These are phyloP conservation scores for Spencermartinsiella europaea DNA, from an alignment of 805 yeast species.

Conservation along the genomic window DNA sequence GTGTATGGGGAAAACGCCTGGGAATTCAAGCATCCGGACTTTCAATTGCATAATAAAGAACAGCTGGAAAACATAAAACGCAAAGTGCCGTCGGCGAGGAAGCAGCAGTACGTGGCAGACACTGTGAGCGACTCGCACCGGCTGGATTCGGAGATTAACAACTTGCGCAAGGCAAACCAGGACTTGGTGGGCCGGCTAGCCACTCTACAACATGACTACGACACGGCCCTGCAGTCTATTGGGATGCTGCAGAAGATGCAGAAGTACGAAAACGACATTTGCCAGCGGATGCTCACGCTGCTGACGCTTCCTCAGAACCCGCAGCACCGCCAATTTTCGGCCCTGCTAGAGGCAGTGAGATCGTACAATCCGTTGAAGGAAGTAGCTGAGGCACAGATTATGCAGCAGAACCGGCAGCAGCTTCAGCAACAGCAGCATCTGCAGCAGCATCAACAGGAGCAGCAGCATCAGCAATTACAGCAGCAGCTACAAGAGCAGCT, in stretches of 20 bases:
- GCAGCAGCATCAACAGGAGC: background rate
- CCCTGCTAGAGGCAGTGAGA: slow-evolving; percentile 8
- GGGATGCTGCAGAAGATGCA: slow-evolving; percentile 2
- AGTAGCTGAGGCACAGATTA: background rate
- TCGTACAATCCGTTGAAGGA: background rate
- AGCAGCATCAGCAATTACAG: slow-evolving; percentile 15
- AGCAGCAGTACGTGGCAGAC: slow-evolving; percentile 21
- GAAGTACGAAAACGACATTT: slow-evolving; percentile 1
- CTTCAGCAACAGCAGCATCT: slow-evolving; percentile 1
- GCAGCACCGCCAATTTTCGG: background rate
- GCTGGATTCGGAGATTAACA: slow-evolving; percentile 1
- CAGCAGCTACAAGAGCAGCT: slow-evolving; percentile 14
- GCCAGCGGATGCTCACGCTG: background rate
- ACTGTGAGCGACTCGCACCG: background rate
- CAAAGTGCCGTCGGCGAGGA: slow-evolving; percentile 58
- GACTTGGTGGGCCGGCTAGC: slow-evolving; percentile 5
- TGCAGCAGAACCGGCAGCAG: background rate
- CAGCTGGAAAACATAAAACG: slow-evolving; percentile 83
- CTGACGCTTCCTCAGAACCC: slow-evolving; percentile 1
- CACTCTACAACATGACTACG: slow-evolving; percentile 7
- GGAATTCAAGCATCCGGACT: slow-evolving; percentile 94
- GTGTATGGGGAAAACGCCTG: slow-evolving; percentile 49
- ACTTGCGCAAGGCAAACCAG: slow-evolving; percentile 4
- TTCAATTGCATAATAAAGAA: slow-evolving; percentile 68
- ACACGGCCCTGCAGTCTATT: slow-evolving; percentile 2